Evolutionary conservation across 306 rosid species (phyloP).

Genomic region (Ormosia emarginata): DNA sequence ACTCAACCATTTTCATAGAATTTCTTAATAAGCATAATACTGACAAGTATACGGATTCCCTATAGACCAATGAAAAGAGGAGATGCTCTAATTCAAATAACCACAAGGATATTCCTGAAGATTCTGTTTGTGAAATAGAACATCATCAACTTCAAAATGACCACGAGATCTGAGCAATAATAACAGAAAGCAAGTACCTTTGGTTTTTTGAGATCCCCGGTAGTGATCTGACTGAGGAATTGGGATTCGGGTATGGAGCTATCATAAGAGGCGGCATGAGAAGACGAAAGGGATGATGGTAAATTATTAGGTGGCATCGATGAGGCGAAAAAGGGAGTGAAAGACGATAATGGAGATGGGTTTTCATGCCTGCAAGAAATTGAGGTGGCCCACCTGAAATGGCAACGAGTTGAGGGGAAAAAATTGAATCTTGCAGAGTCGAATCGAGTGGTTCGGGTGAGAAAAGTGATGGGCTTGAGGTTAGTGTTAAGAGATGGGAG

Average conservation of each 20-base stretch:
- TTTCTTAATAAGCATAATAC: neutral
- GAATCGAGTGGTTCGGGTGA: conserved; percentile 32
- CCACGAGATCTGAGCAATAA: neutral
- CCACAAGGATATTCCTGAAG: neutral
- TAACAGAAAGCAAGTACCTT: conserved; percentile 47
- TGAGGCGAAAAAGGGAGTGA: neutral
- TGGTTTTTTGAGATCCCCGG: conserved; percentile 22
- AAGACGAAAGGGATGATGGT: conserved; percentile 2
- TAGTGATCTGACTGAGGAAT: conserved; percentile 36
- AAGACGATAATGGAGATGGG: conserved; percentile 34
- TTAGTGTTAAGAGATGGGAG: conserved; percentile 41
- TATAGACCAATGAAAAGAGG: neutral
- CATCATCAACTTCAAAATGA: neutral
- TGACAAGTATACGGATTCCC: neutral
- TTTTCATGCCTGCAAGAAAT: conserved; percentile 39
- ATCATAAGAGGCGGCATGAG: conserved; percentile 18
- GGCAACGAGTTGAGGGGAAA: conserved; percentile 20
- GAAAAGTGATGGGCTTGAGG: conserved; percentile 30
- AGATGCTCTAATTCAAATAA: conserved; percentile 4
- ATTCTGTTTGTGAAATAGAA: neutral
- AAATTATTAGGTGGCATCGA: conserved; percentile 12
- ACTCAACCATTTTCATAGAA: neutral
- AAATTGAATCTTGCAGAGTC: conserved; percentile 42
- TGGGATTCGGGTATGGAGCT: conserved; percentile 27
- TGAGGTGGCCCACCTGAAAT: conserved; percentile 21